Percentiles rank a stretch among this genome's conserved stretches.
phyloP scores from a whole-genome alignment of 2,329 filamentous ascomycete genomes.

The Alternaria viburni region DNA sequence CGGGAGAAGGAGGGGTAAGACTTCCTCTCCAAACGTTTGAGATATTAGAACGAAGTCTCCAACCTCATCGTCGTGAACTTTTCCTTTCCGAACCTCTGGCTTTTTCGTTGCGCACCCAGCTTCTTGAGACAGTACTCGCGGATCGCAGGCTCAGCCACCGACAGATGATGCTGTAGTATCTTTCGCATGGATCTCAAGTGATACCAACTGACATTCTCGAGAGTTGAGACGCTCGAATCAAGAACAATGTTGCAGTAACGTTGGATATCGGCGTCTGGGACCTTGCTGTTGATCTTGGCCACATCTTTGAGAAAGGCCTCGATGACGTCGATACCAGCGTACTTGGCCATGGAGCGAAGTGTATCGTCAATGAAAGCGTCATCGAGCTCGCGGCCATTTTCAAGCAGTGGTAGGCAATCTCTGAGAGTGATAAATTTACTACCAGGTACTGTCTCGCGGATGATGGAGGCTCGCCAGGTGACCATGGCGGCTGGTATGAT shows the following conservation, averaged over 20 bases:
- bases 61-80: not conserved
- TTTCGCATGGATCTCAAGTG: not conserved
- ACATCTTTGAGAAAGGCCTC: not conserved
- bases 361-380: rapidly evolving
- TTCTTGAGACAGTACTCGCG: not conserved
- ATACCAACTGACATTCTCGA: not conserved
- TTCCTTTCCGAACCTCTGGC: not conserved
- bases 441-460: not conserved
- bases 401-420: not conserved
- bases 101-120: not conserved
- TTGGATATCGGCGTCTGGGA: not conserved
- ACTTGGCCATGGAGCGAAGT: not conserved
- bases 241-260: not conserved
- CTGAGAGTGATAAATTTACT: rapidly evolving
- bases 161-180: not conserved
- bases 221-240: rapidly evolving
- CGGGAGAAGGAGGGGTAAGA: not conserved
- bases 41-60: not conserved
- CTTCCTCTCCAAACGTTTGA: not conserved
- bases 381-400: not conserved
- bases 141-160: not conserved
- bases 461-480: not conserved
- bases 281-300: not conserved
- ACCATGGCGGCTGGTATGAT: not conserved
- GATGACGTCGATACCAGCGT: rapidly evolving